phyloP scores from a whole-genome alignment of 2,329 filamentous ascomycete genomes.

The Xylariaceae sp. region DNA sequence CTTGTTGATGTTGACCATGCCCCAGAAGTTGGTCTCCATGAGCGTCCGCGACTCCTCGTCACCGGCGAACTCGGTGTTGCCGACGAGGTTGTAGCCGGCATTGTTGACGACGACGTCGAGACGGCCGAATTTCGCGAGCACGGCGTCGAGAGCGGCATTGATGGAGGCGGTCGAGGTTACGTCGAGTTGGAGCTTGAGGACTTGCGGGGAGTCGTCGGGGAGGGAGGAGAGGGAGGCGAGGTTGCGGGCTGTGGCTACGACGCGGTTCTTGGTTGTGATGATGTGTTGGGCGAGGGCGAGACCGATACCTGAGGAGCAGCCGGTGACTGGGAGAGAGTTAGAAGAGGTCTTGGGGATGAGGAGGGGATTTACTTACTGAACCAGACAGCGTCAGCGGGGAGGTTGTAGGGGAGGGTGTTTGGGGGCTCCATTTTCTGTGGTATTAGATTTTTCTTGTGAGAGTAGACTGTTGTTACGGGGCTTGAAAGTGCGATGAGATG shows the following conservation, averaged over 20 bases:
- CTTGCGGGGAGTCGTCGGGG: conserved; percentile 29
- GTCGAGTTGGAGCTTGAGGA: conserved; percentile 44
- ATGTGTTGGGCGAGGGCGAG: conserved; percentile 1
- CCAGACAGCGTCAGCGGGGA: conserved; percentile 28
- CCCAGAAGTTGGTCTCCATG: conserved; percentile 43
- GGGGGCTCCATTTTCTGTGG: conserved; percentile 13
- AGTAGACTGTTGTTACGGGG: not conserved
- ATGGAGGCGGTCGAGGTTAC: conserved; percentile 40
- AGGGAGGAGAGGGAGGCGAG: conserved; percentile 37
- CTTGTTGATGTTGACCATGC: conserved; percentile 37
- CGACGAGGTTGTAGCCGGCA: conserved; percentile 29
- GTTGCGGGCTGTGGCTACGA: conserved; percentile 37
- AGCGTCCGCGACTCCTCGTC: conserved; percentile 32
- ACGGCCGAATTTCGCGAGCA: conserved; percentile 33
- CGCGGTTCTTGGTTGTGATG: conserved; percentile 20
- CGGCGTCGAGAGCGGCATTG: conserved; percentile 31
- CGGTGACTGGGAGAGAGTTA: conserved; percentile 29
- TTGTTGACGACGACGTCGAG: conserved; percentile 35
- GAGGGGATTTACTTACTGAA: conserved; percentile 22
- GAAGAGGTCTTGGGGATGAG: not conserved
- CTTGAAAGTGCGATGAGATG: not conserved
- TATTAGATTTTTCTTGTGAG: not conserved
- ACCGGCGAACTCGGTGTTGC: conserved; percentile 31
- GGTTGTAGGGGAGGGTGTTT: conserved; percentile 22
- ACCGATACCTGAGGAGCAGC: conserved; percentile 15